Base-by-base conservation (phyloP, 305 asterid genomes). In the Fraxinus baroniana region DNA sequence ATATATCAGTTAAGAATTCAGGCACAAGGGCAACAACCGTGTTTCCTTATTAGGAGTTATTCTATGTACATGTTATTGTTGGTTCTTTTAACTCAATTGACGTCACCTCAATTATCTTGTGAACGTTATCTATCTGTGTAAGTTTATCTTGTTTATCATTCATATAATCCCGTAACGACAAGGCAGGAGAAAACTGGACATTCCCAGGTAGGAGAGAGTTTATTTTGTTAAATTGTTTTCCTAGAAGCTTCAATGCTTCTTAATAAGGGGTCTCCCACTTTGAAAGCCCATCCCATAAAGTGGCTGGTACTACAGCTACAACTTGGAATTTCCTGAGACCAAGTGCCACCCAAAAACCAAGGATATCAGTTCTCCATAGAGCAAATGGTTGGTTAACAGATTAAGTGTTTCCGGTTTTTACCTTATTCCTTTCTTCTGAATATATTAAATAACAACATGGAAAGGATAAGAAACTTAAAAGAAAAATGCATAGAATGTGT, bases 401-500 rank as follows among this genome's bases (percentile, higher is more conserved):
- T 60, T 22, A 60, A 60, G 71, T 7, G 13, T 62, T 12, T 15
- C 37, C 7, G n/a, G 41, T 70, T 35, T 80, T 62, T 75, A 32
- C 30, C 26, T 28, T 1, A 26, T 18, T 80, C 30, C 28, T 82
- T 28, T 66, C 24, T 72, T 70, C 30, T 20, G 78, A 46, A 74
- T 77, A n/a, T 20, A 22, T 7, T 20, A 60, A 20, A 5, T 0
- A 20, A 60, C 70, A 7, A 60, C 71, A 7, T 62, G 4, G n/a
- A 5, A 72, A 17, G 22, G 44, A 68, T 77, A 33, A 17, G 37
- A 52, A 79, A 62, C 55, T 52, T 35, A 52, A 78, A 33, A 41
- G 79, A 39, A 76, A 5, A 35, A 70, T n/a, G 33, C 35, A 73
- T 57, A 33, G 77, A 79, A 80, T 68, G 20, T 64, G 76, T 10